A percentile compares a stretch with the other conserved stretches of the same genome.
phyloP scores from a whole-genome alignment of 148 eudicot species.

The Oxyria digyna region DNA sequence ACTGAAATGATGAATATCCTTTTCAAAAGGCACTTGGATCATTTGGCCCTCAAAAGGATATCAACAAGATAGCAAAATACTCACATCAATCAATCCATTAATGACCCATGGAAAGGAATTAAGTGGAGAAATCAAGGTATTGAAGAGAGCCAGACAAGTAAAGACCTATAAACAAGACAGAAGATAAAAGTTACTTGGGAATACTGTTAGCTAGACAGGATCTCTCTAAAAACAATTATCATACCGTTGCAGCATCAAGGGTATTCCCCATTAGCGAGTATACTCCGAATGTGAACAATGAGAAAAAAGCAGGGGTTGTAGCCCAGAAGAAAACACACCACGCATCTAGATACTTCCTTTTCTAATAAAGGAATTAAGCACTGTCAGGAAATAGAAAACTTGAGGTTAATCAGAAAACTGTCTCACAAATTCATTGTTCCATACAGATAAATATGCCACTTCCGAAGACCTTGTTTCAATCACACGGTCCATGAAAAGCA shows the following conservation, averaged over 20 bases:
- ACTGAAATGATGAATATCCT: background rate
- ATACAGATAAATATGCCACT: constrained; percentile 66
- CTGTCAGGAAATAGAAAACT: constrained; percentile 7
- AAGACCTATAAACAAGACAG: constrained; percentile 61
- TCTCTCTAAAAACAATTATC: constrained; percentile 8
- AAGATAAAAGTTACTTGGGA: background rate
- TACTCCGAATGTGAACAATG: constrained; percentile 88
- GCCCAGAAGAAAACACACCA: constrained; percentile 99
- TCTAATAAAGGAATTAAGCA: constrained; percentile 24
- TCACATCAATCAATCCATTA: constrained; percentile 90
- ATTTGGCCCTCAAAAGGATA: background rate
- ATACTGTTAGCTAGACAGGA: background rate
- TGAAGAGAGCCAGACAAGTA: constrained; percentile 90
- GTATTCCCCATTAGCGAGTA: constrained; percentile 67
- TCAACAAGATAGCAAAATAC: constrained; percentile 25
- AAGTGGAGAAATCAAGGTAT: constrained; percentile 81
- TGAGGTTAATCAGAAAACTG: background rate
- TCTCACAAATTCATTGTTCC: constrained; percentile 12
- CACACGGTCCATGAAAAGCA: constrained; percentile 70
- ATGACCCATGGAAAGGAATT: constrained; percentile 99
- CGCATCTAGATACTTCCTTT: constrained; percentile 92
- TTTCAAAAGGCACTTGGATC: background rate
- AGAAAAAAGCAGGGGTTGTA: constrained; percentile 91
- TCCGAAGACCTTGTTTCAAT: constrained; percentile 74
- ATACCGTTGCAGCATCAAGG: constrained; percentile 98